Conservation (phyloP, 2,329 filamentous ascomycete genomes). For the Albifimbria verrucaria region DNA sequence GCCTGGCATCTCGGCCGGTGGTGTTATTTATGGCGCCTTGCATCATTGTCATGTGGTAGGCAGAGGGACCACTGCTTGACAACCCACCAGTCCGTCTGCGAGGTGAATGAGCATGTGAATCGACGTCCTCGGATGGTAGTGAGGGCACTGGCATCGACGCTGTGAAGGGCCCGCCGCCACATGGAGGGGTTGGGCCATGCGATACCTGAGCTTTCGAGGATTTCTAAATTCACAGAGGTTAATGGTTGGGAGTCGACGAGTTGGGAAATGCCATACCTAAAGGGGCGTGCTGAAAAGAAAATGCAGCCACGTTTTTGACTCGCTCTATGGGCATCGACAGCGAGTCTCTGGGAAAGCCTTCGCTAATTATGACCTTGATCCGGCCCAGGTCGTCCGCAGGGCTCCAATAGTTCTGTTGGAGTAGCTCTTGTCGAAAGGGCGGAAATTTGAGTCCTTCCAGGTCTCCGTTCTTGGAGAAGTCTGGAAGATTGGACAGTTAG, state of each 20-base stretch:
- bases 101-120: slow-evolving; percentile 64
- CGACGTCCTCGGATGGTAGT: slow-evolving; percentile 41
- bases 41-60: slow-evolving; percentile 3
- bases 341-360: slow-evolving; percentile 61
- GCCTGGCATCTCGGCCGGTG: not conserved
- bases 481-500: slow-evolving; percentile 21
- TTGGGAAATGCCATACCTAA: slow-evolving; percentile 61
- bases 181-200: slow-evolving; percentile 76
- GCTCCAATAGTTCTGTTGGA: slow-evolving; percentile 69
- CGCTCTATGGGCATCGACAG: slow-evolving; percentile 56
- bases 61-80: not conserved
- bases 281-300: slow-evolving; percentile 84
- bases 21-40: slow-evolving; percentile 2
- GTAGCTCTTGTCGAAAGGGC: slow-evolving; percentile 63
- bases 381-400: slow-evolving; percentile 68
- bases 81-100: slow-evolving; percentile 28
- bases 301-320: slow-evolving; percentile 69
- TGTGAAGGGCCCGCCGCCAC: slow-evolving; percentile 54
- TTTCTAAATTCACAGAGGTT: slow-evolving; percentile 36
- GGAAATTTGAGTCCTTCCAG: slow-evolving; percentile 68
- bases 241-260: too few relatives aligned
- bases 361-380: slow-evolving; percentile 73
- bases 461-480: slow-evolving; percentile 54
- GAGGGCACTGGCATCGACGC: slow-evolving; percentile 38
- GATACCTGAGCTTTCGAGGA: slow-evolving; percentile 70